Evolutionary conservation across 2,329 filamentous ascomycete genomes (phyloP).

Genomic region (Cordyceps fumosorosea): DNA sequence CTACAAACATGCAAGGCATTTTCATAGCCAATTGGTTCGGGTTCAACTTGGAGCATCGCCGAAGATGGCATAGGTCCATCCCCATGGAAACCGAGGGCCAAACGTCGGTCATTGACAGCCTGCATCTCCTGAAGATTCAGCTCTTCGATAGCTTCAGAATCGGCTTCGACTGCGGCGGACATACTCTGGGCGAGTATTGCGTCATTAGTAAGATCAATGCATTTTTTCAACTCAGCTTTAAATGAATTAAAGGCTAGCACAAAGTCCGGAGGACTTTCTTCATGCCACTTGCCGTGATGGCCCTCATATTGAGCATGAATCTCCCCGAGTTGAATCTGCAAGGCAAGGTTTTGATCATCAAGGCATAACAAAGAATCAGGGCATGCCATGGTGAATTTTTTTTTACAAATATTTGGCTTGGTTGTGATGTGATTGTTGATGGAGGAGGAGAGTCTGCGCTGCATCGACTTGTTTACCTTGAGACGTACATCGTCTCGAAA

Average conservation of each 20-base stretch:
- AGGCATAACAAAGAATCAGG: not conserved
- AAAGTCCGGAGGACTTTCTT: constrained; percentile 10
- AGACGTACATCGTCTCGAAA: too few species aligned
- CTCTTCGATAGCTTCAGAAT: constrained; percentile 8
- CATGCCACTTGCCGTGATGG: constrained; percentile 9
- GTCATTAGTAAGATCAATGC: constrained; percentile 6
- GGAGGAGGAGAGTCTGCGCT: not conserved
- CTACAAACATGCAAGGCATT: too few species aligned
- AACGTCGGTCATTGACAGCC: not conserved
- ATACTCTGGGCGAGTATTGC: constrained; percentile 13
- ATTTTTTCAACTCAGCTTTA: not conserved
- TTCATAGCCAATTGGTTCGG: too few species aligned
- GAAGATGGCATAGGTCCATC: too few species aligned
- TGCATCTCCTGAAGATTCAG: constrained; percentile 1
- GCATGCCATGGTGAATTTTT: not conserved
- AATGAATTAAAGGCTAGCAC: constrained; percentile 11
- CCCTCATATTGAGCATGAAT: constrained; percentile 5
- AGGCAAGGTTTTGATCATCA: constrained; percentile 4
- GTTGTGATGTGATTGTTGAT: not conserved
- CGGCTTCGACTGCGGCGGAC: constrained; percentile 12
- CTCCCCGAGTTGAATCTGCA: constrained; percentile 12
- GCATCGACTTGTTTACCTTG: too few species aligned
- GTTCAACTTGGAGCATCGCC: too few species aligned
- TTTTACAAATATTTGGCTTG: not conserved
- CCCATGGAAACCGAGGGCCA: too few species aligned